Evolutionary conservation across 2,329 filamentous ascomycete genomes (phyloP).

Genomic region (Neurospora crassa): DNA sequence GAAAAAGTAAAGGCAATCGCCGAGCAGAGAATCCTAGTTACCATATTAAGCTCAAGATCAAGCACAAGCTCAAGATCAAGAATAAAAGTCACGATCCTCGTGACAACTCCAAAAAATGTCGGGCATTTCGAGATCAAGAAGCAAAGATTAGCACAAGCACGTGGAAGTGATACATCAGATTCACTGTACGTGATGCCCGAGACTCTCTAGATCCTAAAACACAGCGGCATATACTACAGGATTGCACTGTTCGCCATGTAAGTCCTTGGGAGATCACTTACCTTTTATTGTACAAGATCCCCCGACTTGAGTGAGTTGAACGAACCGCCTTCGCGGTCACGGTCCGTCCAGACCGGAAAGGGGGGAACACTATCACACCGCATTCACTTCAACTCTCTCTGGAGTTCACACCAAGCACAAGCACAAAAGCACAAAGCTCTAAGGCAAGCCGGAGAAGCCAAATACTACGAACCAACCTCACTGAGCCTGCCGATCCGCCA

Average conservation of each 20-base stretch:
- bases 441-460: background rate
- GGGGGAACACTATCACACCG: background rate
- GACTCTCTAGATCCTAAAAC: background rate
- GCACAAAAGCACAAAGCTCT: background rate
- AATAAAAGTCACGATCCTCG: background rate
- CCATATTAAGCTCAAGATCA: background rate
- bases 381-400: background rate
- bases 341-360: no score
- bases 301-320: background rate
- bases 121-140: background rate
- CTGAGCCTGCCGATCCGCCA: background rate
- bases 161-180: background rate
- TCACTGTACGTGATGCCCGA: background rate
- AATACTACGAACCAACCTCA: background rate
- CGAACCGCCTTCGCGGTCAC: background rate
- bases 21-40: background rate
- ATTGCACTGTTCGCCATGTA: background rate
- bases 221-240: background rate
- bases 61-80: background rate
- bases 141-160: background rate
- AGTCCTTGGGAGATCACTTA: background rate
- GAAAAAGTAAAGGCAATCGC: no score
- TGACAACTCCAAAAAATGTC: background rate
- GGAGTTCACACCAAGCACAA: background rate
- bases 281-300: background rate